Evolutionary conservation across 2,329 filamentous ascomycete genomes (phyloP).

Genomic region (Pseudocercospora pini-densiflorae): DNA sequence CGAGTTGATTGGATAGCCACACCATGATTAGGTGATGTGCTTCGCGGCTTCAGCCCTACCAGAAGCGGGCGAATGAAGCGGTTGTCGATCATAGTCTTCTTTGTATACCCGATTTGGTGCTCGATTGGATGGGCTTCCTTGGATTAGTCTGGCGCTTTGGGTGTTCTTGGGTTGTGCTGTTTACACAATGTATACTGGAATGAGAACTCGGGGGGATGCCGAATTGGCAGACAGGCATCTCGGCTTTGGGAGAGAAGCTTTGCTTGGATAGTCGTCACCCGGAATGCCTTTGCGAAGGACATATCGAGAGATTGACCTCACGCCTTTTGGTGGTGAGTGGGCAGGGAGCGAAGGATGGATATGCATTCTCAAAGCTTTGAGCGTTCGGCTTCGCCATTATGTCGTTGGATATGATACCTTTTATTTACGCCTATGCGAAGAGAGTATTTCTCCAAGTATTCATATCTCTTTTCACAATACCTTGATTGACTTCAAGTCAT

Average conservation of each 20-base stretch:
- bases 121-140: neutral
- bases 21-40: neutral
- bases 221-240: neutral
- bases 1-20: constrained; percentile 28
- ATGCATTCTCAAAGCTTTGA: neutral
- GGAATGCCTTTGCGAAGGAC: neutral
- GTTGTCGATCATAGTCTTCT: neutral
- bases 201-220: neutral
- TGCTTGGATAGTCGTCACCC: neutral
- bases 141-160: neutral
- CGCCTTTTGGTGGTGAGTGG: neutral
- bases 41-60: constrained; percentile 6
- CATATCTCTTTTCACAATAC: no score
- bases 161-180: constrained; percentile 1
- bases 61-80: neutral
- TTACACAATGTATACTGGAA: constrained; percentile 1
- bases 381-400: neutral
- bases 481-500: no score
- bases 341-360: neutral
- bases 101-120: neutral
- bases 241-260: neutral
- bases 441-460: neutral
- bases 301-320: no score
- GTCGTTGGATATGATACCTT: neutral
- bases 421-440: neutral